These are phyloP conservation scores for Polygonum maritimum DNA, from an alignment of 148 eudicot genomes.

Conservation along the genomic window DNA sequence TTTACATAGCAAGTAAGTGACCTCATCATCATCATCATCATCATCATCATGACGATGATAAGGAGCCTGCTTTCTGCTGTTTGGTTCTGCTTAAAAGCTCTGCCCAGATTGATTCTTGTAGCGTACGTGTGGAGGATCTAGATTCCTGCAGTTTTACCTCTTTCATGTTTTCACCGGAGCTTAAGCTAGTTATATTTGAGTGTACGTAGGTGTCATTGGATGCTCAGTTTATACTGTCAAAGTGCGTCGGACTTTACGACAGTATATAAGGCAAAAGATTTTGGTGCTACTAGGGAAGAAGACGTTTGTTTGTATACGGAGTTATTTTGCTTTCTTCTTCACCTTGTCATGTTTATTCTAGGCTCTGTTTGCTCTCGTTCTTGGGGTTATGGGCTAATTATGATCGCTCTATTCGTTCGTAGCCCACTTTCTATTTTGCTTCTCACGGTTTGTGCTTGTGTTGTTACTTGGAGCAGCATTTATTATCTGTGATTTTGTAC, in stretches of 20 bases:
- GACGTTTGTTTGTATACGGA: not conserved
- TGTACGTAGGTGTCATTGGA: constrained; percentile 9
- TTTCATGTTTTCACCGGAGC: constrained; percentile 7
- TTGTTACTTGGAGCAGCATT: not conserved
- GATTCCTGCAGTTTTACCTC: not conserved
- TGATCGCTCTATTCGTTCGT: constrained; percentile 5
- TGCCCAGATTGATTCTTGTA: constrained; percentile 4
- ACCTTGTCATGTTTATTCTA: constrained; percentile 5
- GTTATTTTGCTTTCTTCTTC: not conserved
- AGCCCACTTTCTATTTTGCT: not conserved
- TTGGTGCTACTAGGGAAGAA: not conserved
- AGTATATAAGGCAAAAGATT: constrained; percentile 9
- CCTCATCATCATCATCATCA: not conserved
- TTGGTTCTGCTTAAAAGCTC: not conserved
- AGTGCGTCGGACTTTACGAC: not conserved
- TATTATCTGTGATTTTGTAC: constrained; percentile 1
- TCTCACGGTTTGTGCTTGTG: not conserved
- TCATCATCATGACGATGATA: not conserved
- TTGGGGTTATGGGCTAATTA: not conserved
- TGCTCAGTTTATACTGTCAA: constrained; percentile 4
- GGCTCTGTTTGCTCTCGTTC: not conserved
- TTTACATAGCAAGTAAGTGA: not conserved
- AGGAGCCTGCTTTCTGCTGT: not conserved
- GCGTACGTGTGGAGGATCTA: not conserved
- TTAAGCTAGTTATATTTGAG: not conserved